Conservation (phyloP, 2,329 filamentous ascomycete genomes). For the Botrytis tulipae region DNA sequence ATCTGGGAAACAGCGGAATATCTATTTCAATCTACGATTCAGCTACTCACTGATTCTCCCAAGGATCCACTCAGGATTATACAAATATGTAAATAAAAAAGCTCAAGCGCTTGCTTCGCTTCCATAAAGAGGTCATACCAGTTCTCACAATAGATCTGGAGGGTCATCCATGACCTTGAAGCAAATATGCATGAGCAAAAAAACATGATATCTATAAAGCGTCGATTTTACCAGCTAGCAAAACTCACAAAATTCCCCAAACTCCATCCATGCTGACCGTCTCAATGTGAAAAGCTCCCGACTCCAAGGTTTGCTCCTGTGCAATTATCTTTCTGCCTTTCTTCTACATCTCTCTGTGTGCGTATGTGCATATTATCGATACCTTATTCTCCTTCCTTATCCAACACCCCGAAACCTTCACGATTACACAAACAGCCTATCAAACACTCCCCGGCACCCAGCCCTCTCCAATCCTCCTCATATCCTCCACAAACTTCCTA, state of each 20-base stretch:
- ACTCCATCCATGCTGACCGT: not conserved
- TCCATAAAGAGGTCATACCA: not conserved
- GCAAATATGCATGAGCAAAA: not conserved
- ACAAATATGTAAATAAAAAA: not conserved
- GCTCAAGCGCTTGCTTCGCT: not conserved
- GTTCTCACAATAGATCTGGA: not conserved
- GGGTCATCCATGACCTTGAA: not conserved
- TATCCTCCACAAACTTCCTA: slow-evolving; percentile 74
- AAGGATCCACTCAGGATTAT: not conserved
- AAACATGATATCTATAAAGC: not conserved
- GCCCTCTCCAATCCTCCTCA: slow-evolving; percentile 78
- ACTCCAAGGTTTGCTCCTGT: not conserved
- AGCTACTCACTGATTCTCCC: not conserved
- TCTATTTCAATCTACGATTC: not conserved
- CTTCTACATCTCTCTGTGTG: not conserved
- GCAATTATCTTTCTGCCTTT: not conserved
- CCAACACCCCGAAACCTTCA: not conserved
- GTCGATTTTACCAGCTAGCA: not conserved
- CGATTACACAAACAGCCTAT: not conserved
- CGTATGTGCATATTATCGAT: not conserved
- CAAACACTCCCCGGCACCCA: slow-evolving; percentile 71
- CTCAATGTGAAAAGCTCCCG: not conserved
- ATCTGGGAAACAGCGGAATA: not conserved
- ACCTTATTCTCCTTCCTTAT: not conserved
- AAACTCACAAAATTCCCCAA: not conserved